These are phyloP conservation scores for Globisporangium sylvaticum DNA, from an alignment of 352 stramenopile genomes.

Conservation along the genomic window DNA sequence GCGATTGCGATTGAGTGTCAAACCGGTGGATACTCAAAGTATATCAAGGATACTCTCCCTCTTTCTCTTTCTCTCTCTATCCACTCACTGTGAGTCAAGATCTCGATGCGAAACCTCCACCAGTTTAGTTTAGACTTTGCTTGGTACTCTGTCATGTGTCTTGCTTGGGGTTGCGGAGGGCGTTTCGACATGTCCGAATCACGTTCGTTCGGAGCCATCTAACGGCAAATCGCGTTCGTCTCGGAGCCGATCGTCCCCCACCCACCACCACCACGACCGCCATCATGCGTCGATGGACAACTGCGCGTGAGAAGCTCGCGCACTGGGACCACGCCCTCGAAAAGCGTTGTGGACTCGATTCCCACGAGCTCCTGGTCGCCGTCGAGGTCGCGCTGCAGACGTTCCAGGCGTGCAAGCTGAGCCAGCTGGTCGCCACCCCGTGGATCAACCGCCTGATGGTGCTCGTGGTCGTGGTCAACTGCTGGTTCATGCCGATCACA, in stretches of 20 bases:
- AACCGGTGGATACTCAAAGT: background rate
- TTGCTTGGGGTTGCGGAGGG: background rate
- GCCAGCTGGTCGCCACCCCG: background rate
- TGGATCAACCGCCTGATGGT: slow-evolving; percentile 16
- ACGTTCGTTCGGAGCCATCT: background rate
- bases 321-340: background rate
- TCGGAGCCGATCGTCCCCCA: background rate
- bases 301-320: background rate
- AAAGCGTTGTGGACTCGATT: background rate
- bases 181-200: background rate
- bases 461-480: slow-evolving; percentile 21
- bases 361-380: background rate
- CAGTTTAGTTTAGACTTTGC: background rate
- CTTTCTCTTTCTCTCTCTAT: background rate
- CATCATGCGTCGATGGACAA: background rate
- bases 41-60: background rate
- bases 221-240: too few species aligned
- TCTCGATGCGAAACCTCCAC: background rate
- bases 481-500: slow-evolving; percentile 22
- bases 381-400: slow-evolving; percentile 8
- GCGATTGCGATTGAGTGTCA: background rate
- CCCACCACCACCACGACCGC: background rate
- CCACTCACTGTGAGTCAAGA: background rate
- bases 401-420: slow-evolving; percentile 12
- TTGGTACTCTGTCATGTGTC: background rate